Conservation (phyloP, 192 early-diverging fungal genomes). For the Coemansia sp. region DNA sequence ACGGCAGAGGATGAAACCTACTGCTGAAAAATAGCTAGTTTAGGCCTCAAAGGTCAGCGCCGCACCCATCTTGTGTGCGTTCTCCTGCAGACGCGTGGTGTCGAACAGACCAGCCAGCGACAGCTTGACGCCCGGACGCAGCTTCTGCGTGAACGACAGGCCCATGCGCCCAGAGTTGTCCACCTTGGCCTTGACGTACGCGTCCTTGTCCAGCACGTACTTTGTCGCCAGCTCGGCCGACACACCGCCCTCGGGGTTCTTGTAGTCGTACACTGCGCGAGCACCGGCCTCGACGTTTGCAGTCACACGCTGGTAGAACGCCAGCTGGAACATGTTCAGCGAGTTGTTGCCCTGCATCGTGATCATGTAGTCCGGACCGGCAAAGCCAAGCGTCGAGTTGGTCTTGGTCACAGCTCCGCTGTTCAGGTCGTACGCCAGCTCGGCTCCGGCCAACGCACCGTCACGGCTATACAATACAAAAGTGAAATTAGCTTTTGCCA, state of each 20-base stretch:
- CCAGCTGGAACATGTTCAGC: slow-evolving; percentile 82
- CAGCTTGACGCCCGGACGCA: slow-evolving; percentile 94
- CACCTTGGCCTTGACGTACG: slow-evolving; percentile 90
- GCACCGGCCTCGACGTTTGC: slow-evolving; percentile 91
- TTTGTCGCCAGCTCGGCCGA: slow-evolving; percentile 93
- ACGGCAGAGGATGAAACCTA: neutral
- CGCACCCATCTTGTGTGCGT: slow-evolving; percentile 93
- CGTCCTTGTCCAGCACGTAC: slow-evolving; percentile 82
- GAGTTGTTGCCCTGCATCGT: slow-evolving; percentile 90
- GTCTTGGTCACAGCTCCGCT: slow-evolving; percentile 87
- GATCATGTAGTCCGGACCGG: slow-evolving; percentile 83
- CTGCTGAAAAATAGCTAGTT: slow-evolving; percentile 22
- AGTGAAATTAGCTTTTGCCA: neutral
- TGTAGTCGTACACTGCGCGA: slow-evolving; percentile 87
- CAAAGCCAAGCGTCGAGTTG: slow-evolving; percentile 85
- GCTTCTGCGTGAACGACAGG: slow-evolving; percentile 88
- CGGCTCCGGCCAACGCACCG: slow-evolving; percentile 88
- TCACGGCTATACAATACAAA: slow-evolving; percentile 65
- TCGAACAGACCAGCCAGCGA: slow-evolving; percentile 91
- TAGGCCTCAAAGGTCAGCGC: slow-evolving; percentile 89
- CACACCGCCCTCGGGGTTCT: slow-evolving; percentile 68
- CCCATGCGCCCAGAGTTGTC: slow-evolving; percentile 84
- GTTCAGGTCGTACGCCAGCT: slow-evolving; percentile 90
- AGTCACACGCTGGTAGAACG: slow-evolving; percentile 97
- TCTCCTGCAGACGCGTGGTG: slow-evolving; percentile 88